Base-by-base conservation (phyloP, 768 basidiomycete species). In the Leccinum sublutescens region DNA sequence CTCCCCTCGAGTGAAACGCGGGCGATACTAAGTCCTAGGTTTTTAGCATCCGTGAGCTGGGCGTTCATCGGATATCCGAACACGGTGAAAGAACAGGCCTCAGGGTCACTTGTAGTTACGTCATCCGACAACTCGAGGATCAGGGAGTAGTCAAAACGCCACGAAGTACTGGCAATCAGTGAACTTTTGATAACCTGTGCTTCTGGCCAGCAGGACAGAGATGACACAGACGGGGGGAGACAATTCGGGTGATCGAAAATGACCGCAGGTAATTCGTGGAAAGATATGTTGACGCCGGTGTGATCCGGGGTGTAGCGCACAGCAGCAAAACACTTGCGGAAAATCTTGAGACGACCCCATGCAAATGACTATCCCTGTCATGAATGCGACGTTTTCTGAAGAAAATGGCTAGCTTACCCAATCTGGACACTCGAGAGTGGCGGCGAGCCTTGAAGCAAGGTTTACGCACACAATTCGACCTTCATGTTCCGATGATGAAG, bases 381-480 rank as follows among this genome's bases (percentile, higher is more conserved):
- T 69, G 51, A 67, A 53, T 15, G 5, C 19, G 25, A 57, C 14
- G 8, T 15, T 9, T 36, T 19, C 8, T 17, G 19, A 47, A 25
- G 29, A 4, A 15, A 11, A 33, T 31, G n/a, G 9, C 14, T 21
- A 36, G 34, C 67, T 57, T 50, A 69, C 67, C 68, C 63, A 58
- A 38, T 60, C 57, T 21, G 61, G 56, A 52, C 57, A 62, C n/a
- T 62, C 59, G 10, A 68, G 61, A 53, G 51, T 19, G n/a, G 21
- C 62, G 15, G 62, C 48, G 43, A 21, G 51, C 48, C 48, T 54
- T 15, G 68, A 57, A 33, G 40, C 49, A 21, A 69, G 61, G 48
- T 69, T 69, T 31, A 68, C 38, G 25, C 62, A 69, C 21, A 69
- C 5, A n/a, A 67, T 49, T n/a, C 38, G 61, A 23, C 57, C 51